Conservation (phyloP, 225 moss, liverwort and hornwort genomes). For the Asterella californica region DNA sequence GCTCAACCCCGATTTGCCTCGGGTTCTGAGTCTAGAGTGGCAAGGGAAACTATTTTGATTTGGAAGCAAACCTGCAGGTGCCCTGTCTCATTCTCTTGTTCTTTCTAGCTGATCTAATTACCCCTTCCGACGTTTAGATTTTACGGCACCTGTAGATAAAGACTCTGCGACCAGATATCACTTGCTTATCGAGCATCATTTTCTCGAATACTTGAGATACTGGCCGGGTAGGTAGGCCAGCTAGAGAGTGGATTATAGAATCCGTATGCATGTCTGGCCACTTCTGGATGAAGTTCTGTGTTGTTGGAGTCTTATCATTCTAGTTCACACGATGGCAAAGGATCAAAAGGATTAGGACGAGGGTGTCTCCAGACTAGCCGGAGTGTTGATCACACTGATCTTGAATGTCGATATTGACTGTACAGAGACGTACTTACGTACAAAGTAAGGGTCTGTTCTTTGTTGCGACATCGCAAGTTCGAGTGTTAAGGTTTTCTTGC, state of each 20-base stretch:
- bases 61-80: slow-evolving; percentile 3
- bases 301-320: not conserved
- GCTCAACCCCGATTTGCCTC: not conserved
- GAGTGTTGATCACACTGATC: slow-evolving; percentile 13
- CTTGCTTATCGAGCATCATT: slow-evolving; percentile 17
- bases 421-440: slow-evolving; percentile 31
- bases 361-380: not conserved
- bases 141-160: slow-evolving; percentile 10
- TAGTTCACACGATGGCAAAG: slow-evolving; percentile 2
- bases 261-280: not conserved
- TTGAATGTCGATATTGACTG: slow-evolving; percentile 31
- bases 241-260: not conserved
- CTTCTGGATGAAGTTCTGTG: slow-evolving; percentile 15
- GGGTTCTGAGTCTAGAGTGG: not conserved
- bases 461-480: not conserved
- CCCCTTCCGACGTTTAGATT: not conserved
- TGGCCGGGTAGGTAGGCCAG: not conserved
- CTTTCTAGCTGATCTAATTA: not conserved
- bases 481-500: not conserved
- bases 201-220: slow-evolving; percentile 15
- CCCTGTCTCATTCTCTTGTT: not conserved
- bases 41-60: not conserved
- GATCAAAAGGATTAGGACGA: slow-evolving; percentile 6
- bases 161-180: not conserved
- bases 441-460: slow-evolving; percentile 6